These are phyloP conservation scores for Arbutus unedo DNA, from an alignment of 148 eudicot species.

Conservation along the genomic window DNA sequence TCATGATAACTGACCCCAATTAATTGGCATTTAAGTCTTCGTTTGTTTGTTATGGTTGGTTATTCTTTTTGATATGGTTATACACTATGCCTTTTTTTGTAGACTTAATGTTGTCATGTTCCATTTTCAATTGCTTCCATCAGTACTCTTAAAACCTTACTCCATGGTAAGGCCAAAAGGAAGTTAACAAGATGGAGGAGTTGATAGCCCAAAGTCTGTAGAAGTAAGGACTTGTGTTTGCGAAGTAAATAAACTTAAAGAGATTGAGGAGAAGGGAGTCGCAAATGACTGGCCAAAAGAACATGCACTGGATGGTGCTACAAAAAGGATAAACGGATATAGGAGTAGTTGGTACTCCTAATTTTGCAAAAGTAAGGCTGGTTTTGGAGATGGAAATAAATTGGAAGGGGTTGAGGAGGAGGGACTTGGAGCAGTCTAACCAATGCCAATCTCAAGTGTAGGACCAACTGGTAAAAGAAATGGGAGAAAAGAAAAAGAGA, in stretches of 20 bases:
- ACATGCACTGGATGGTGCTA: neutral
- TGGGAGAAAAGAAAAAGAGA: neutral
- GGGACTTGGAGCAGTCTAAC: neutral
- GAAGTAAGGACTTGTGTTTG: neutral
- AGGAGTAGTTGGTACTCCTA: conserved; percentile 3
- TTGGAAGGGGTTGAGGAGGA: neutral
- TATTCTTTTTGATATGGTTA: no score
- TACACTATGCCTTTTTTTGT: no score
- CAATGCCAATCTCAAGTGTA: neutral
- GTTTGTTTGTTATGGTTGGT: no score
- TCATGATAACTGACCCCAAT: no score
- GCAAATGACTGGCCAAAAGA: neutral
- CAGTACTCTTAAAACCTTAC: no score
- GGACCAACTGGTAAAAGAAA: neutral
- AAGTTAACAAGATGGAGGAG: neutral
- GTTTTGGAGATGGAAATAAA: neutral
- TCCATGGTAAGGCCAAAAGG: neutral
- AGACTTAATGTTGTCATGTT: no score
- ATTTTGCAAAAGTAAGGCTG: neutral
- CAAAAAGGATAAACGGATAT: neutral
- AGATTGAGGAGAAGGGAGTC: conserved; percentile 4
- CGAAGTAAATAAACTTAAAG: neutral
- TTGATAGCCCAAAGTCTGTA: neutral
- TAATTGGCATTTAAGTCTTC: no score
- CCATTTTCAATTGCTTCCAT: no score